Conservation (phyloP, 2,329 filamentous ascomycete genomes). For the Cordyceps fumosorosea region DNA sequence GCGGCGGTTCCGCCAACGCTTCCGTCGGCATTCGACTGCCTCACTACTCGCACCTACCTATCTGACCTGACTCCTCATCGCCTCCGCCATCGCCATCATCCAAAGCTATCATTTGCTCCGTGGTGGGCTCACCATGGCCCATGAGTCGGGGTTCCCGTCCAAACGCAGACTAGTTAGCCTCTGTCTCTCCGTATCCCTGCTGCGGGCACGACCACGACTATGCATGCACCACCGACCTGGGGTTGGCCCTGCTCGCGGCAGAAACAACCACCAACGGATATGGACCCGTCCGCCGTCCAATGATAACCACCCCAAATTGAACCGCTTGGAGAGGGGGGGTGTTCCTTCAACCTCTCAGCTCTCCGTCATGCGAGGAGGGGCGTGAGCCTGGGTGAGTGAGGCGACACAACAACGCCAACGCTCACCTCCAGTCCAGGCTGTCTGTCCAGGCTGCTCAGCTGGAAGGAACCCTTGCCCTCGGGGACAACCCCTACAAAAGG, state of each 20-base stretch:
- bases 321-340: neutral
- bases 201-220: too few species aligned
- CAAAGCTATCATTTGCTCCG: too few species aligned
- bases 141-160: neutral
- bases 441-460: neutral
- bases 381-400: neutral
- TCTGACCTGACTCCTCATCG: neutral
- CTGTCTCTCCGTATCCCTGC: neutral
- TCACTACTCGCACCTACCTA: too few species aligned
- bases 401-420: neutral
- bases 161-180: neutral
- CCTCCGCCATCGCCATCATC: too few species aligned
- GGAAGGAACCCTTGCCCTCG: neutral
- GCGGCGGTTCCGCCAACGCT: neutral
- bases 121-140: neutral
- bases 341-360: neutral
- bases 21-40: neutral
- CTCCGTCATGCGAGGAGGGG: too few species aligned
- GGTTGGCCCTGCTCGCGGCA: neutral
- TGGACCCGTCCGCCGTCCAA: neutral
- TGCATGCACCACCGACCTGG: too few species aligned
- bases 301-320: neutral
- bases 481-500: conserved; percentile 2
- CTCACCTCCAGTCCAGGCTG: too few species aligned
- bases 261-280: neutral